Evolutionary conservation across 495 filamentous ascomycete species (phyloP).

Genomic region (Neurospora sp.): DNA sequence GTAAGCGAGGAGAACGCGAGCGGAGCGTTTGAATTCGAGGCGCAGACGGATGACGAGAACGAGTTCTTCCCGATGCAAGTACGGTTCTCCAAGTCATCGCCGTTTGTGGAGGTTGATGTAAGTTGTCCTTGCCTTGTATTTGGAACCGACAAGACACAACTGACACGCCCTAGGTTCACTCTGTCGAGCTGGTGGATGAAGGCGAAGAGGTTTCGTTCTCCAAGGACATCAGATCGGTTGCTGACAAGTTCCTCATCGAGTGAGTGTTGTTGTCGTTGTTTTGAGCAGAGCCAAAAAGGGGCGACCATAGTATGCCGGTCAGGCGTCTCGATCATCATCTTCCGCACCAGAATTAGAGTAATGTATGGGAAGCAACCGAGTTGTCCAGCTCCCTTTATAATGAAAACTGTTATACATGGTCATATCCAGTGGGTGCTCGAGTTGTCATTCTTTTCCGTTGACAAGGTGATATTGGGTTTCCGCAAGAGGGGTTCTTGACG

Average conservation of each 20-base stretch:
- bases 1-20: constrained; percentile 71
- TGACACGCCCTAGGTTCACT: constrained; percentile 45
- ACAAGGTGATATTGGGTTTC: neutral
- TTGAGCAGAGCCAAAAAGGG: neutral
- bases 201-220: constrained; percentile 76
- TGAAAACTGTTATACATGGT: neutral
- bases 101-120: constrained; percentile 87
- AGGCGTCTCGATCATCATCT: neutral
- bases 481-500: neutral
- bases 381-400: neutral
- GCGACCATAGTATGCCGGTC: neutral
- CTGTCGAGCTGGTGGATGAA: constrained; percentile 65
- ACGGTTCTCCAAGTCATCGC: constrained; percentile 73
- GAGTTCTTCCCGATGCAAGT: constrained; percentile 98
- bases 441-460: neutral
- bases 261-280: constrained; percentile 27
- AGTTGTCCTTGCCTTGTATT: constrained; percentile 20
- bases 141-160: constrained; percentile 14
- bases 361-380: neutral
- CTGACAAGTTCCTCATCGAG: constrained; percentile 74
- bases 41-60: constrained; percentile 68
- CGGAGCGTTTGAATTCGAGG: constrained; percentile 90
- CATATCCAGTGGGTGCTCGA: neutral
- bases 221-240: constrained; percentile 78
- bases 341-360: neutral